These are phyloP conservation scores for Mucor irregularis DNA, from an alignment of 371 early-diverging fungal species.

Conservation along the genomic window DNA sequence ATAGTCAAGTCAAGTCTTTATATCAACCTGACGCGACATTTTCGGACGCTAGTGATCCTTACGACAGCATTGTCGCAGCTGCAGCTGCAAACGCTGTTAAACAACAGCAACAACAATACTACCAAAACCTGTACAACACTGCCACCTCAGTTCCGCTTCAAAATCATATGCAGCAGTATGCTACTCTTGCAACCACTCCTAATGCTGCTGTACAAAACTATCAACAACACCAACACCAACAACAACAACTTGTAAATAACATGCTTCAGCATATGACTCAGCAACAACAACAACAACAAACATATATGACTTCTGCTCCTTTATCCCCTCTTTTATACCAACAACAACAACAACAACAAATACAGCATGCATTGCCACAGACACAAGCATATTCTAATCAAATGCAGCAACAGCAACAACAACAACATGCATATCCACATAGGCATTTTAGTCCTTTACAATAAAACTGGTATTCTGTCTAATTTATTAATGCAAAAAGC, in stretches of 20 bases:
- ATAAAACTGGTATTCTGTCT: too few species aligned
- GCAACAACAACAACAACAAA: neutral
- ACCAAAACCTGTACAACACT: neutral
- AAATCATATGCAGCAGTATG: neutral
- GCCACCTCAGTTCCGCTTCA: neutral
- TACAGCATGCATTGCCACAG: neutral
- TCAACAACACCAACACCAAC: neutral
- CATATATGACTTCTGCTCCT: too few species aligned
- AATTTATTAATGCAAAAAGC: too few species aligned
- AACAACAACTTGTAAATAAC: too few species aligned
- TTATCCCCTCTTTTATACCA: too few species aligned
- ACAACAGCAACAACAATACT: too few species aligned
- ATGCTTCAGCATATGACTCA: too few species aligned
- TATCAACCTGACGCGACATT: too few species aligned
- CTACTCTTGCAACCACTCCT: neutral
- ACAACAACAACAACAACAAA: neutral
- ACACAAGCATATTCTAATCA: neutral
- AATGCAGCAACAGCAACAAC: neutral
- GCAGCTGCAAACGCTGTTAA: too few species aligned
- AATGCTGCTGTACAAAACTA: neutral
- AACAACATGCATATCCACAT: neutral
- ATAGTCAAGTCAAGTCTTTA: too few species aligned
- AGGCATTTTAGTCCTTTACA: neutral
- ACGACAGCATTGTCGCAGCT: too few species aligned
- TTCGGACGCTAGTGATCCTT: too few species aligned